These are phyloP conservation scores for Phytopythium delawarense DNA, from an alignment of 352 stramenopile genomes.

Conservation along the genomic window DNA sequence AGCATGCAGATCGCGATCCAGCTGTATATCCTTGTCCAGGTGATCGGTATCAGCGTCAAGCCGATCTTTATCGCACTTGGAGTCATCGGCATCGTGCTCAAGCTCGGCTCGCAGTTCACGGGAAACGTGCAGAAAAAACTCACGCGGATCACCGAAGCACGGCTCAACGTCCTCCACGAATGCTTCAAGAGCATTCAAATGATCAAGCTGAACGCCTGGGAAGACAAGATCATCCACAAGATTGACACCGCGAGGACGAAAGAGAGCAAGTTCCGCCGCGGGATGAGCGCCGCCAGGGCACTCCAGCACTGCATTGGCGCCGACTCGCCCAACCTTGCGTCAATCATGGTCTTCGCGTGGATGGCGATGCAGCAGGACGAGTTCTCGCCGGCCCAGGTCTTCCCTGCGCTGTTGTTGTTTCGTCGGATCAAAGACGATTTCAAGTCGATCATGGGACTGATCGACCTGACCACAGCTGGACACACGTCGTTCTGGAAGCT, in stretches of 20 bases:
- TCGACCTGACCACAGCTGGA: constrained; percentile 19
- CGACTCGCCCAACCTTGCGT: constrained; percentile 29
- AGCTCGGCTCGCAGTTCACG: constrained; percentile 18
- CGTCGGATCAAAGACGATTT: constrained; percentile 30
- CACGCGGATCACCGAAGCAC: constrained; percentile 15
- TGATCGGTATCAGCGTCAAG: constrained; percentile 28
- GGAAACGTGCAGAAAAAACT: constrained; percentile 18
- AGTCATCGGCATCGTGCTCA: constrained; percentile 15
- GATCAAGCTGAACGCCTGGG: constrained; percentile 57
- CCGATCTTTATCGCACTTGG: constrained; percentile 24
- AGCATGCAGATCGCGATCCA: constrained; percentile 27
- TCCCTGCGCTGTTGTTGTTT: constrained; percentile 29
- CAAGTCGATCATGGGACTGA: constrained; percentile 18
- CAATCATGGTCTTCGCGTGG: constrained; percentile 34
- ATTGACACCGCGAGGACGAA: constrained; percentile 32
- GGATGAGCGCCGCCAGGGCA: constrained; percentile 17
- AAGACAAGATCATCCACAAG: constrained; percentile 42
- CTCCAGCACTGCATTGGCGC: constrained; percentile 26
- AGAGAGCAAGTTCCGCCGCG: constrained; percentile 25
- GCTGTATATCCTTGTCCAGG: constrained; percentile 32
- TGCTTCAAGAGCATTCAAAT: constrained; percentile 55
- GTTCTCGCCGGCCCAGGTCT: constrained; percentile 28
- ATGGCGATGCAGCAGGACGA: constrained; percentile 25
- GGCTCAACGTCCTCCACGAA: constrained; percentile 38
- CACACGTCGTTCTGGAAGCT: constrained; percentile 23